Evolutionary conservation across 2,329 filamentous ascomycete genomes (phyloP).

Genomic region (Dactylonectria macrodidyma): DNA sequence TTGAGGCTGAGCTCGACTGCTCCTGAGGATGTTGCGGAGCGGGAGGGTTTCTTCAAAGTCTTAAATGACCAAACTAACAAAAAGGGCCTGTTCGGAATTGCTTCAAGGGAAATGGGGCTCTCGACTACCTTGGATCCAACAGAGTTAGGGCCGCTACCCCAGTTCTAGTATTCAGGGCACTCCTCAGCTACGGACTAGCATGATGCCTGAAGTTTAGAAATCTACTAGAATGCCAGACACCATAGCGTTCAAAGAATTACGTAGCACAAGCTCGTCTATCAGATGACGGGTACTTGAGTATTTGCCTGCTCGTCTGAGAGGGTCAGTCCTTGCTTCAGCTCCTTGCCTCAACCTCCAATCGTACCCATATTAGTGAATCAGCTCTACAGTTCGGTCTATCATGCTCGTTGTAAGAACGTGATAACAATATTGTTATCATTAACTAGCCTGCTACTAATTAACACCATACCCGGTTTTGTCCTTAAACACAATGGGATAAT

Average conservation of each 20-base stretch:
- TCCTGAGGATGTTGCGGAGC: neutral
- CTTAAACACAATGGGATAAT: neutral
- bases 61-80: conserved; percentile 1
- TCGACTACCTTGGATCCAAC: neutral
- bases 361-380: neutral
- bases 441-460: neutral
- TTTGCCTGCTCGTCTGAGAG: neutral
- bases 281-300: neutral
- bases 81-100: neutral
- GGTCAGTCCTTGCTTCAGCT: neutral
- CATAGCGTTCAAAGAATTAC: neutral
- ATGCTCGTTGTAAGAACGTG: neutral
- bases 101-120: neutral
- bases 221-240: conserved; percentile 1
- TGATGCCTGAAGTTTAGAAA: neutral
- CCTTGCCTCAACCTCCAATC: neutral
- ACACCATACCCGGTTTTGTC: neutral
- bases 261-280: neutral
- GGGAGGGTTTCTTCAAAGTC: neutral
- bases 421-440: neutral
- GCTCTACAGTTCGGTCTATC: neutral
- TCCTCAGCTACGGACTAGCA: neutral
- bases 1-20: neutral
- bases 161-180: neutral
- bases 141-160: neutral